Conservation (phyloP, 495 filamentous ascomycete species). For the Zalerion maritima region DNA sequence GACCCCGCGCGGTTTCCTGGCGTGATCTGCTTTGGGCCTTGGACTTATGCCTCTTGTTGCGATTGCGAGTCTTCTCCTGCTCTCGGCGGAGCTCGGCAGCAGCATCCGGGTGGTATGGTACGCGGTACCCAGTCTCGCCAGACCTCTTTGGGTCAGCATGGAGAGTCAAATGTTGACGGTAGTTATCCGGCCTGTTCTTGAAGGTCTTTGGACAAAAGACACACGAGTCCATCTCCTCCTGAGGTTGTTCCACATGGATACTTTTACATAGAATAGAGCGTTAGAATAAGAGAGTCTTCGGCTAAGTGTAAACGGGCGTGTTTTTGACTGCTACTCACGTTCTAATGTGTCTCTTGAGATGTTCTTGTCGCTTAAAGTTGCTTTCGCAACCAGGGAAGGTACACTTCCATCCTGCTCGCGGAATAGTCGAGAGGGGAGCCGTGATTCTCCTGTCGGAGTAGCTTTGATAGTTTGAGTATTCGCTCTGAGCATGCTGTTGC, state of each 20-base stretch:
- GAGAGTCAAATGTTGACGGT: constrained; percentile 22
- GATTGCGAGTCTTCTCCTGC: constrained; percentile 15
- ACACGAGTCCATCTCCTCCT: constrained; percentile 9
- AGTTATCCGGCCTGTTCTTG: constrained; percentile 19
- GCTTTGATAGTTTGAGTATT: too few relatives aligned
- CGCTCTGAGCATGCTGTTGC: too few relatives aligned
- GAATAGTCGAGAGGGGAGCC: constrained; percentile 21
- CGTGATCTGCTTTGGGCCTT: too few relatives aligned
- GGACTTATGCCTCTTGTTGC: constrained; percentile 11
- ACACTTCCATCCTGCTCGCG: constrained; percentile 1
- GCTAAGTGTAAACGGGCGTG: constrained; percentile 13
- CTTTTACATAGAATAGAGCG: constrained; percentile 5
- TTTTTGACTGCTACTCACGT: too few relatives aligned
- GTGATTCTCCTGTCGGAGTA: too few relatives aligned
- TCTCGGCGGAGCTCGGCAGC: constrained; percentile 11
- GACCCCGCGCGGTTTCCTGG: too few relatives aligned
- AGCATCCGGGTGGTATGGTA: constrained; percentile 15
- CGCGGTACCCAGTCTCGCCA: too few relatives aligned
- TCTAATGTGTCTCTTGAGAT: constrained; percentile 48
- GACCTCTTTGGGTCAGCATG: constrained; percentile 17
- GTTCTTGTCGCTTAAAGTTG: constrained; percentile 46
- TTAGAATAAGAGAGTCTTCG: constrained; percentile 1
- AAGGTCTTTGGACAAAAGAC: constrained; percentile 17
- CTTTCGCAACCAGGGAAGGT: too few relatives aligned
- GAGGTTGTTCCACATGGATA: constrained; percentile 10